Base-by-base conservation (phyloP, 495 filamentous ascomycete species). In the Xylaria flabelliformis region DNA sequence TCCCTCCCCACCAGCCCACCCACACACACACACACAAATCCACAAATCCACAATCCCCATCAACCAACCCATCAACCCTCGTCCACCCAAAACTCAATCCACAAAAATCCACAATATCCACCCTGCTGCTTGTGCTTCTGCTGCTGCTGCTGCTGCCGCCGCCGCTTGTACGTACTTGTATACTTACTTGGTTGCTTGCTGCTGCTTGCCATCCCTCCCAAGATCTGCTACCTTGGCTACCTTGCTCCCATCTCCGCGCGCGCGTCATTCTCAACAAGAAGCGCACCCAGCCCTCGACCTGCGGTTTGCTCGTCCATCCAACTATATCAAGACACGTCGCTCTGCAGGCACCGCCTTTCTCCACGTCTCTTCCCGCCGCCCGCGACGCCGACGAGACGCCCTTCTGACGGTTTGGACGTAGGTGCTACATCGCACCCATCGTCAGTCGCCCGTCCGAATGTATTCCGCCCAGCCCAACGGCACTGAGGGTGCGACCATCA, bases 321-420 rank as follows among this genome's bases (percentile, higher is more conserved):
- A 85, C 85, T 84, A 84, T 84, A 85, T 86, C 85, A 85, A 84
- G 84, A 86, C 84, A 86, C 85, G 83, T 86, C 83, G 84, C 83
- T 85, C 82, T 83, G 83, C 82, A 83, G 77, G 74, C 77, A 78
- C 73, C 75, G 74, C 53, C 74, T 64, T 77, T 77, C 77, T 79
- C 75, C 77, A 79, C 77, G 77, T 79, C 77, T 75, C 75, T 67
- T 77, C 65, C 72, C 70, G 73, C 75, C 75, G 75, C 77, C 77
- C 74, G 62, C 70, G 61, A 71, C 70, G 70, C 70, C 70, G 70
- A 72, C 70, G 61, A 29, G 26, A 59, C 70, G 70, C 58, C 77
- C 75, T 79, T 79, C 50, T 64, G 46, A 64, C 61, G 69, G 69
- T 56, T 67, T 55, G 50, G 53, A 48, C 67, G 67, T 59, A 77